Evolutionary conservation across 2,329 filamentous ascomycete species (phyloP).

Genomic region (Rutstroemia sp.): DNA sequence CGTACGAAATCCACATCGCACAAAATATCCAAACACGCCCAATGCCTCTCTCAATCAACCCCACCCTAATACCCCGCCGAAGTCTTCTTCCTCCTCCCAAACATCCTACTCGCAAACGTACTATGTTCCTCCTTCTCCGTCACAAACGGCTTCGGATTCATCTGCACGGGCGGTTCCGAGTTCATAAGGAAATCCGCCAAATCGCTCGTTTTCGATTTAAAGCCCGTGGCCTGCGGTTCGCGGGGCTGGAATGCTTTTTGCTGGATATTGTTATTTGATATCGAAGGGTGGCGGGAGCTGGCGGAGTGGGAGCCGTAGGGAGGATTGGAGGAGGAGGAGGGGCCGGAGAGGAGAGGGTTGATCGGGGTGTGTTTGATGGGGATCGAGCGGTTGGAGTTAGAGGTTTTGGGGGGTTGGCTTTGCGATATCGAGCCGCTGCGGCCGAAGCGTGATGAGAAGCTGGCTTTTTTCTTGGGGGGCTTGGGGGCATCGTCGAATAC

Average conservation of each 20-base stretch:
- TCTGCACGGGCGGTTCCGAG: slow-evolving; percentile 19
- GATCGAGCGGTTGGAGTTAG: slow-evolving; percentile 27
- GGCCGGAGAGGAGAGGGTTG: slow-evolving; percentile 39
- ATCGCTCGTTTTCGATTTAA: slow-evolving; percentile 46
- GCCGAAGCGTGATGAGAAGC: slow-evolving; percentile 53
- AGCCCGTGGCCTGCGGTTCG: slow-evolving; percentile 17
- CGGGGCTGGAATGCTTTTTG: slow-evolving; percentile 44
- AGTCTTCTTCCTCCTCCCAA: slow-evolving; percentile 7
- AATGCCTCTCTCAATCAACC: background rate
- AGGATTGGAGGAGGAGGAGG: slow-evolving; percentile 22
- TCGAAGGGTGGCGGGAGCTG: slow-evolving; percentile 6
- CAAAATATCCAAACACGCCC: background rate
- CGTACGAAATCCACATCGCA: too few relatives aligned
- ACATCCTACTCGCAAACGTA: slow-evolving; percentile 8
- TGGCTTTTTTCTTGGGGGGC: slow-evolving; percentile 48
- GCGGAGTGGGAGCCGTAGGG: slow-evolving; percentile 28
- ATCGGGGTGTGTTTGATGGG: slow-evolving; percentile 30
- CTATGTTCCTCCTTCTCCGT: slow-evolving; percentile 4
- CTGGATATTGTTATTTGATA: too few relatives aligned
- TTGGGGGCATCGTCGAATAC: slow-evolving; percentile 15
- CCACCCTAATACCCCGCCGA: background rate
- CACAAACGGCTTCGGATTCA: background rate
- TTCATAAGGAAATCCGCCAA: slow-evolving; percentile 59
- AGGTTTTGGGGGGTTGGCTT: slow-evolving; percentile 30
- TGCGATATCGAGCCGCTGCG: slow-evolving; percentile 30